Base-by-base conservation (phyloP, 2,329 filamentous ascomycete genomes). In the Cladosporium sp. region DNA sequence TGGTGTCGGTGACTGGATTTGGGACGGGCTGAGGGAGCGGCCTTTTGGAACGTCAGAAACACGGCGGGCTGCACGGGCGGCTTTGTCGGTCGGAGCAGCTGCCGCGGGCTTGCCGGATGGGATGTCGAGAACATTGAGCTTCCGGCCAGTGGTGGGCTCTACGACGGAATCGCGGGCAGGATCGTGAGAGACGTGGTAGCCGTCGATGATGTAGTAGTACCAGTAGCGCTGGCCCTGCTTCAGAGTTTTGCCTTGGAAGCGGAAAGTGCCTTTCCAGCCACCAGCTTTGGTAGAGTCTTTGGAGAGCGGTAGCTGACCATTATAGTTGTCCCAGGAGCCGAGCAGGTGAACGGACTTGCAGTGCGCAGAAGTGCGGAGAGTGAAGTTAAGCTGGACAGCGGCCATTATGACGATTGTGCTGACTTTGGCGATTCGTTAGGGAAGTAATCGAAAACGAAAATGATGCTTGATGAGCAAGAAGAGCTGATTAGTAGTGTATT, bases 141-240 rank as follows among this genome's bases (percentile, higher is more conserved):
- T 89, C 71, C 93, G 92, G 75, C 91, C 89, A 51, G 93, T 97
- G 70, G 91, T 97, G 68, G 92, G 91, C 79, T 98, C 93, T 60
- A 87, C 85, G 67, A 88, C 94, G 67, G 86, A 92, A 65, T 86
- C 78, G 69, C 90, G 85, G 70, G 87, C 88, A 61, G 92, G 91
- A 76, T 97, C 93, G 80, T 97, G 92, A 55, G 91, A 91, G 70
- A 95, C 86, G 72, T 96, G 91, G 83, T 96, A 96, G 62, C 93
- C 93, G 71, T 98, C 93, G 72, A 97, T 93, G 83, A 97, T 96
- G 80, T 96, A 98, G 83, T 98, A 98, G 84, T 97, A 98, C 93
- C 93, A 98, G 83, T 97, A 97, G 69, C 92, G 85, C 69, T 88
- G 84, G 69, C 92, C 90, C 63, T 88, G 78, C 77, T 92, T 84